Evolutionary conservation across 2,329 filamentous ascomycete species (phyloP).

Genomic region (Epichloe bromicola): DNA sequence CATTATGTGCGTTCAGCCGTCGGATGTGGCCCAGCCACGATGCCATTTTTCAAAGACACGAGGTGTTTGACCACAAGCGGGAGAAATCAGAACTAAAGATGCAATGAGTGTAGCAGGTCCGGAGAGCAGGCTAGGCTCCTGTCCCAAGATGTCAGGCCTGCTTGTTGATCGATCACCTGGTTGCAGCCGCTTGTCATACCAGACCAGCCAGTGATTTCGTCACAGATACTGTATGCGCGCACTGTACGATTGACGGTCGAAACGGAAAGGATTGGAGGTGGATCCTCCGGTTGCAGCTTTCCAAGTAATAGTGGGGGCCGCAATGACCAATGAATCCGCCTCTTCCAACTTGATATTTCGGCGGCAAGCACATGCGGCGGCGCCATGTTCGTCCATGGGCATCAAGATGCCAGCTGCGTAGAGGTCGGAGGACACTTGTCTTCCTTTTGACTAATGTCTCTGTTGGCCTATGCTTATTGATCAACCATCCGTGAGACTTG

Average conservation of each 20-base stretch:
- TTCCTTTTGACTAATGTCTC: no score
- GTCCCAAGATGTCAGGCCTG: not conserved
- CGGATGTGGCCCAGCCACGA: slow-evolving; percentile 17
- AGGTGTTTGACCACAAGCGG: not conserved
- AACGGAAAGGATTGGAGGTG: not conserved
- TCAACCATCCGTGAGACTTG: no score
- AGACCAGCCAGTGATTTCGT: not conserved
- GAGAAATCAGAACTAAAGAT: not conserved
- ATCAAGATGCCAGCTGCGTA: no score
- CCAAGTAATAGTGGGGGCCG: not conserved
- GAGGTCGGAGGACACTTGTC: no score
- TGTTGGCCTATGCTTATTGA: no score
- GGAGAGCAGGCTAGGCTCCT: not conserved
- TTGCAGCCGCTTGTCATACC: not conserved
- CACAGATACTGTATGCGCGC: not conserved
- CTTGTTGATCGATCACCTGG: not conserved
- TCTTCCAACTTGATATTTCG: no score
- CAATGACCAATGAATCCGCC: not conserved
- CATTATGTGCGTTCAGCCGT: slow-evolving; percentile 32
- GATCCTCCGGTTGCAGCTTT: not conserved
- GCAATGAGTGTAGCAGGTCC: not conserved
- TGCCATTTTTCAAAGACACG: slow-evolving; percentile 8
- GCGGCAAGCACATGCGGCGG: no score
- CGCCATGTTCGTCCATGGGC: no score
- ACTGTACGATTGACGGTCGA: not conserved